A percentile compares a stretch with the other conserved stretches of the same genome.
Conservation (phyloP, 2,329 filamentous ascomycete genomes). For the Penicillium expansum region DNA sequence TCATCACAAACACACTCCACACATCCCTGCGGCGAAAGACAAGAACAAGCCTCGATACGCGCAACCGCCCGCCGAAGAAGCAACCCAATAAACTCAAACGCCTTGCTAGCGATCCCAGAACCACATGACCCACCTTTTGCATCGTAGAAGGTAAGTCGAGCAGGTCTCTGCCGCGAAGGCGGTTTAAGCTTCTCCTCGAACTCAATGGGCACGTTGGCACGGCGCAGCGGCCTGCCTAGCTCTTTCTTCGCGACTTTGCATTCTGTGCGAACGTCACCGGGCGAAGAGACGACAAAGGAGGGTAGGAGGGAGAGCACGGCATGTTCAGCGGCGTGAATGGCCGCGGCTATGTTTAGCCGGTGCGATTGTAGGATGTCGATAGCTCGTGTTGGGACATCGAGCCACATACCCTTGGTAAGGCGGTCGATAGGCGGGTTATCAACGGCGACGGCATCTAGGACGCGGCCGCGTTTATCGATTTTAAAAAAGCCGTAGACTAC, state of each 20-base stretch:
- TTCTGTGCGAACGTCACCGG: slow-evolving; percentile 89
- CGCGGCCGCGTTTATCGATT: slow-evolving; percentile 77
- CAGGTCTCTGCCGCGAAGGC: slow-evolving; percentile 70
- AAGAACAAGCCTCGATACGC: slow-evolving; percentile 73
- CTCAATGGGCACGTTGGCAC: slow-evolving; percentile 23
- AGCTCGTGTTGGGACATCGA: slow-evolving; percentile 78
- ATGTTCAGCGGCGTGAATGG: slow-evolving; percentile 93
- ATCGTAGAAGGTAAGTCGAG: slow-evolving; percentile 89
- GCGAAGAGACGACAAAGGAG: slow-evolving; percentile 84
- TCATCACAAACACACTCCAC: slow-evolving; percentile 87
- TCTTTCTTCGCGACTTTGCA: slow-evolving; percentile 90
- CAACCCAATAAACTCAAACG: slow-evolving; percentile 85
- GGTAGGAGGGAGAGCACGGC: slow-evolving; percentile 83
- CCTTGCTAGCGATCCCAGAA: slow-evolving; percentile 84
- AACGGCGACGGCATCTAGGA: slow-evolving; percentile 88
- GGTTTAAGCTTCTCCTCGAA: slow-evolving; percentile 27
- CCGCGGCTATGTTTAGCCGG: slow-evolving; percentile 76
- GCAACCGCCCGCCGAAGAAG: slow-evolving; percentile 72
- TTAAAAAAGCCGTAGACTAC: slow-evolving; percentile 98
- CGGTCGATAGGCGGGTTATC: slow-evolving; percentile 89
- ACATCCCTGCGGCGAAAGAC: slow-evolving; percentile 67
- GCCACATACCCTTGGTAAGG: slow-evolving; percentile 87
- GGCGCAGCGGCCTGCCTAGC: slow-evolving; percentile 60
- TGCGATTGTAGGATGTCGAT: slow-evolving; percentile 73
- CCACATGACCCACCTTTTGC: slow-evolving; percentile 83